Evolutionary conservation across 768 basidiomycete genomes (phyloP).

Genomic region (Rhodotorula kratochvilovae): DNA sequence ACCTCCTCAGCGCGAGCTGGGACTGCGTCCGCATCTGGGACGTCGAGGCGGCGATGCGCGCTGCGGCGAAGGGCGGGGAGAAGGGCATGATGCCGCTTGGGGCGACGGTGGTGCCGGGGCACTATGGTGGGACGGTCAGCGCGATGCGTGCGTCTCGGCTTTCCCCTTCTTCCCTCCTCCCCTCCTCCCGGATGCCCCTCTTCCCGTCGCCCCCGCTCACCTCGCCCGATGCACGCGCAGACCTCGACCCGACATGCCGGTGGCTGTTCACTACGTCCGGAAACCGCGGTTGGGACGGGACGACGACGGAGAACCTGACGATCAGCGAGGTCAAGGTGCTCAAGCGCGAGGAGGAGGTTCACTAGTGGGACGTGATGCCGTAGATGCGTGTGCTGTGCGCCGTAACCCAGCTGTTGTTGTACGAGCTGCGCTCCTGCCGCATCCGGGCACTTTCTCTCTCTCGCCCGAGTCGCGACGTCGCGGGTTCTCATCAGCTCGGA

Average conservation of each 20-base stretch:
- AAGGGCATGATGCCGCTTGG: background rate
- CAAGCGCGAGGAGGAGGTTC: too few relatives aligned
- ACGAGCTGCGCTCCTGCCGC: too few relatives aligned
- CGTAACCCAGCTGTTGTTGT: background rate
- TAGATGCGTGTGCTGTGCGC: too few relatives aligned
- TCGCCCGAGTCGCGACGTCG: too few relatives aligned
- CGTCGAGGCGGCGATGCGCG: constrained; percentile 60
- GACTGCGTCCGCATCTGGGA: constrained; percentile 96
- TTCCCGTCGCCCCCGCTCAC: background rate
- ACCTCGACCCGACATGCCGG: constrained; percentile 74
- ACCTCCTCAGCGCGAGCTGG: constrained; percentile 82
- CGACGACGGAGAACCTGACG: constrained; percentile 72
- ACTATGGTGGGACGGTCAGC: constrained; percentile 89
- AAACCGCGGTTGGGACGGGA: constrained; percentile 89
- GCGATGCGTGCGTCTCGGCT: constrained; percentile 69
- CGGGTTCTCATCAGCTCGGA: too few relatives aligned
- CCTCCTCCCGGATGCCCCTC: background rate
- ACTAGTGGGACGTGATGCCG: too few relatives aligned
- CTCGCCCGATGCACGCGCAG: constrained; percentile 49
- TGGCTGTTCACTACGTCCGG: constrained; percentile 90
- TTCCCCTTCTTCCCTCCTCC: background rate
- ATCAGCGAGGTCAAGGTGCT: background rate
- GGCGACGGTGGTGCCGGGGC: constrained; percentile 92
- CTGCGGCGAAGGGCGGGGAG: constrained; percentile 52
- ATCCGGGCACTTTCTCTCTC: too few relatives aligned